Conservation (phyloP, 805 yeast species). For the Candida andamanensis region DNA sequence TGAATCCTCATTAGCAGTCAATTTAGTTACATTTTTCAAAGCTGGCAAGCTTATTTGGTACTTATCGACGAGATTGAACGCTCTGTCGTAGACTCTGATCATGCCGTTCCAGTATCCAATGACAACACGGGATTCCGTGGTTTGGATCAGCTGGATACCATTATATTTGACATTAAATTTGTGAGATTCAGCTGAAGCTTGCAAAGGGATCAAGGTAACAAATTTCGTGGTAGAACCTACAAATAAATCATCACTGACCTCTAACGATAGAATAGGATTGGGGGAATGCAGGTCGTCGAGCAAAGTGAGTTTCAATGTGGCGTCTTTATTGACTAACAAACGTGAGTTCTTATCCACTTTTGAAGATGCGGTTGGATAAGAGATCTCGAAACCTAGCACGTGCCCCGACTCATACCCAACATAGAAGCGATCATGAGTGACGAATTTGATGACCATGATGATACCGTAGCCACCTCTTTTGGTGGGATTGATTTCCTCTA, state of each 20-base stretch:
- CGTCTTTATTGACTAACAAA: conserved; percentile 22
- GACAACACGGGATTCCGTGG: conserved; percentile 23
- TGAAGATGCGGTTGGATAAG: not conserved
- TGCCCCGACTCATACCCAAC: conserved; percentile 79
- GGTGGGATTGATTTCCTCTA: conserved; percentile 11
- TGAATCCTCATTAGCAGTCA: too few species aligned
- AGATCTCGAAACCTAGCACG: conserved; percentile 22
- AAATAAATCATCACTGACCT: conserved; percentile 26
- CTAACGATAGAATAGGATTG: conserved; percentile 49
- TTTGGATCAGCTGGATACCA: conserved; percentile 20
- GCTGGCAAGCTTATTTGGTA: conserved; percentile 12
- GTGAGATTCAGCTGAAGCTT: too few species aligned
- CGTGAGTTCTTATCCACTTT: conserved; percentile 1
- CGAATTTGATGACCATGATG: conserved; percentile 53
- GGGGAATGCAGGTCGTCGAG: conserved; percentile 41
- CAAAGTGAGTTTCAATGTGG: conserved; percentile 14
- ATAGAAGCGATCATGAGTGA: conserved; percentile 19
- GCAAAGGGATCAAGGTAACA: conserved; percentile 18
- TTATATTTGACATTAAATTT: conserved; percentile 11
- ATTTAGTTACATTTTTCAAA: conserved; percentile 2
- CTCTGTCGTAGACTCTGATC: conserved; percentile 16
- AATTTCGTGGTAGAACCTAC: conserved; percentile 48
- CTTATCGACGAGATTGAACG: conserved; percentile 8
- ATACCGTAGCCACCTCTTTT: conserved; percentile 48
- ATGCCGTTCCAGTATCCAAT: conserved; percentile 51